Evolutionary conservation across 2,329 filamentous ascomycete species (phyloP), one percentile per base, ranked within the genome.

Genomic region (Metarhizium guizhouense): DNA sequence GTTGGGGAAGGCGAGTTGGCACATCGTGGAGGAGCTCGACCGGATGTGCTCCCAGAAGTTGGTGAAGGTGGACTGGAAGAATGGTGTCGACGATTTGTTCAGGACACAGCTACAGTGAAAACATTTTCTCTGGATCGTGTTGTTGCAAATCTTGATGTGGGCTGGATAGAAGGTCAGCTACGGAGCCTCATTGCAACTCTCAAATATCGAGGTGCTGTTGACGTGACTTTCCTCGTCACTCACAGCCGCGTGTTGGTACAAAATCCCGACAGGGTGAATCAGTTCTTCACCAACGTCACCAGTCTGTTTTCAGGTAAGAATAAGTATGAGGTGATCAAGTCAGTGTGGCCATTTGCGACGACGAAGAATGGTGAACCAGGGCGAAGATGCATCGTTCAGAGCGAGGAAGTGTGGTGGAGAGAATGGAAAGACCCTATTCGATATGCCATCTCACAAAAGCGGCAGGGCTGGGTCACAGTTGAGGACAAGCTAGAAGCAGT

Each of bases 331-430:
- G 76, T 81, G 3, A 72, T 80, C 51, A 79, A 80, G 63, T 72
- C 74, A 1, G 74, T 83, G 1, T 83, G 80, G 80, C 80, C 79
- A 3, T 83, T 81, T 66, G 80, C 80, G 2, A 77, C 76, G 59
- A 68, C 71, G 3, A 70, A 65, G 62, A 75, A 67, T 60, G 77
- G 70, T 43, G 76, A 77, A 58, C 64, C 59, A n/a, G 74, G 64
- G 13, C 72, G 76, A 51, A 66, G 65, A 53, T 81, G 74, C 59
- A 70, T 72, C 3, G 77, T 82, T n/a, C 77, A 81, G 65, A 78
- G 72, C 56, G 79, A 83, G 65, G 78, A 80, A 63, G 72, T 70
- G 2, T 83, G 80, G 79, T 83, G 79, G 75, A 68, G 69, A 52
- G 74, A 69, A 57, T 70, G 67, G 67, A 63, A 59, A 52, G 60